Percentiles rank a stretch among this genome's conserved stretches.
These are phyloP conservation scores for Hyphodiscus sp. DNA, from an alignment of 2,329 filamentous ascomycete genomes.

Conservation along the genomic window DNA sequence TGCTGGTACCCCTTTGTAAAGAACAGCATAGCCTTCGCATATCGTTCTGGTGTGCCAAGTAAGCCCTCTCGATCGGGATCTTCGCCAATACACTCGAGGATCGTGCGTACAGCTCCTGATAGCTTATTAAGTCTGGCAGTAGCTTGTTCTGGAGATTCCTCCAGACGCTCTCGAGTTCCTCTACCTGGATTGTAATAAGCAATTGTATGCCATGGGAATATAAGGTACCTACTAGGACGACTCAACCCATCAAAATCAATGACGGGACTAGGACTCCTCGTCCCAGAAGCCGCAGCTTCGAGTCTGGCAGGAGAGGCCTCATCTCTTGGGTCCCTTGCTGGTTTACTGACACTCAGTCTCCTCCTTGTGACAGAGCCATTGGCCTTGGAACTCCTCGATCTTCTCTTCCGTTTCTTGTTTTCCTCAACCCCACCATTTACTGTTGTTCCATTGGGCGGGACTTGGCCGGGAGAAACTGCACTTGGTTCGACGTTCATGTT, in stretches of 20 bases:
- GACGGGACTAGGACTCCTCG: slow-evolving; percentile 47
- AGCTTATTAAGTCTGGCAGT: slow-evolving; percentile 50
- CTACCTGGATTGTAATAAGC: slow-evolving; percentile 36
- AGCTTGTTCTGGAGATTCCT: slow-evolving; percentile 48
- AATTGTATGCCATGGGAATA: not conserved
- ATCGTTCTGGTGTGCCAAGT: slow-evolving; percentile 69
- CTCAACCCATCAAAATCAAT: slow-evolving; percentile 58
- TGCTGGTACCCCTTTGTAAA: slow-evolving; percentile 97
- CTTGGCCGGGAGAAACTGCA: slow-evolving; percentile 7
- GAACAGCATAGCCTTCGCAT: slow-evolving; percentile 91
- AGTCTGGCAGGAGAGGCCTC: slow-evolving; percentile 30
- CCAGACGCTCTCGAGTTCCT: slow-evolving; percentile 57
- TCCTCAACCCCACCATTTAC: not conserved
- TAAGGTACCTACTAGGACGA: slow-evolving; percentile 42
- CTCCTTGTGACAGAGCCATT: slow-evolving; percentile 33
- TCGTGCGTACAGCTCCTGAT: slow-evolving; percentile 55
- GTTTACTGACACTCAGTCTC: slow-evolving; percentile 51
- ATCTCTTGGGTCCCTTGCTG: slow-evolving; percentile 54
- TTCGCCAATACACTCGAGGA: slow-evolving; percentile 64
- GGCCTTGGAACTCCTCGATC: slow-evolving; percentile 14
- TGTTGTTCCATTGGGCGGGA: slow-evolving; percentile 10
- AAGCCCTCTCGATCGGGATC: slow-evolving; percentile 60
- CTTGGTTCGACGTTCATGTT: not conserved
- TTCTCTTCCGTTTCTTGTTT: slow-evolving; percentile 19
- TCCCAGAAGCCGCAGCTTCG: slow-evolving; percentile 22